phyloP scores from a whole-genome alignment of 441 rosid species.

The Capsella rubella region DNA sequence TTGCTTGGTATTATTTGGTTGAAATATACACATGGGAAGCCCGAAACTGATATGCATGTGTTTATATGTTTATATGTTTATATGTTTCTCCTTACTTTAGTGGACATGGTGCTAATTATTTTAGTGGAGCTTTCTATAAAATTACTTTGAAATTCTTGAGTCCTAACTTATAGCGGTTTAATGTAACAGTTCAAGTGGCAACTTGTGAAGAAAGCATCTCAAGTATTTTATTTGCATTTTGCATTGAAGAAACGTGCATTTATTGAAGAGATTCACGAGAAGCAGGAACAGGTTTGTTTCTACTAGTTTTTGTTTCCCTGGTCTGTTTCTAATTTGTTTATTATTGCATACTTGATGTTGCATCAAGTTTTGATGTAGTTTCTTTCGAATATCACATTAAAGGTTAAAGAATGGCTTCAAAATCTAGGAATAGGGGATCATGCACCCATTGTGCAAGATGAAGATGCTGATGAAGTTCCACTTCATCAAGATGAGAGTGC shows the following conservation, averaged over 20 bases:
- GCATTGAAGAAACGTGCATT: constrained; percentile 90
- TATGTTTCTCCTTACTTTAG: constrained; percentile 13
- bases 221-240: constrained; percentile 91
- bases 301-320: constrained; percentile 16
- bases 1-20: neutral
- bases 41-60: neutral
- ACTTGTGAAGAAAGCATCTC: constrained; percentile 88
- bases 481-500: constrained; percentile 80
- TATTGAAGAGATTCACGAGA: constrained; percentile 97
- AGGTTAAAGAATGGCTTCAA: constrained; percentile 99
- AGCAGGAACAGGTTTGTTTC: constrained; percentile 90
- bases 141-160: constrained; percentile 8
- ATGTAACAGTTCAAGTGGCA: constrained; percentile 90
- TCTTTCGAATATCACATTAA: constrained; percentile 59
- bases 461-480: constrained; percentile 82
- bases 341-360: constrained; percentile 39
- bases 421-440: constrained; percentile 99
- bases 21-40: neutral
- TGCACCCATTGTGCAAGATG: constrained; percentile 74
- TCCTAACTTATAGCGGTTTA: constrained; percentile 26
- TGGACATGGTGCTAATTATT: constrained; percentile 8
- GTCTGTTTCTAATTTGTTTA: neutral
- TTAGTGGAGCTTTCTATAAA: neutral
- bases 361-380: constrained; percentile 57
- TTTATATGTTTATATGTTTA: neutral